These are phyloP conservation scores for Fusarium napiforme DNA, from an alignment of 2,329 filamentous ascomycete species.

Conservation along the genomic window DNA sequence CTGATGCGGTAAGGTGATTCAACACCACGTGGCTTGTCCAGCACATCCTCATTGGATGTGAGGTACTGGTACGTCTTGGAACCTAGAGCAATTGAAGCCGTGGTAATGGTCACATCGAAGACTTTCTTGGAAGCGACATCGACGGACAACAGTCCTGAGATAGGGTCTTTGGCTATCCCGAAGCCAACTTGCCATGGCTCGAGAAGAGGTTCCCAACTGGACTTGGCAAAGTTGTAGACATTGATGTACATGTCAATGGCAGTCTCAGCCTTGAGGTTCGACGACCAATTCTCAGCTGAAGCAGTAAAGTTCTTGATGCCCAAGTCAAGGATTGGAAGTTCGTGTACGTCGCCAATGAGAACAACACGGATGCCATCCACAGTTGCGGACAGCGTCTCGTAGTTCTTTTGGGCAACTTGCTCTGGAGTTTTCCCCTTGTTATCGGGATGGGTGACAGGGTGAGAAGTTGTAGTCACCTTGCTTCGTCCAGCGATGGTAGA, in stretches of 20 bases:
- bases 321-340: constrained; percentile 92
- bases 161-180: constrained; percentile 81
- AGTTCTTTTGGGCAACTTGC: constrained; percentile 38
- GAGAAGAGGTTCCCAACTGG: constrained; percentile 94
- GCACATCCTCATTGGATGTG: constrained; percentile 83
- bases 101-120: constrained; percentile 92
- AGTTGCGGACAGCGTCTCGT: constrained; percentile 85
- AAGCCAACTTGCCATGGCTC: constrained; percentile 98
- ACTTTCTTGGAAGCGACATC: constrained; percentile 90
- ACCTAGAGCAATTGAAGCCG: constrained; percentile 89
- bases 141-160: constrained; percentile 80
- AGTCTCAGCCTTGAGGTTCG: constrained; percentile 84
- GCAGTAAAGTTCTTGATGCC: constrained; percentile 91
- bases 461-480: constrained; percentile 54
- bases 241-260: constrained; percentile 95
- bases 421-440: constrained; percentile 35
- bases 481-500: constrained; percentile 58
- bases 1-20: constrained; percentile 94
- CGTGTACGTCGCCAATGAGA: constrained; percentile 94
- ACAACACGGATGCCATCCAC: constrained; percentile 92
- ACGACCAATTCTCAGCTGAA: constrained; percentile 90
- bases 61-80: constrained; percentile 95
- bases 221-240: constrained; percentile 99
- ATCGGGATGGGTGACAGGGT: constrained; percentile 39
- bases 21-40: constrained; percentile 90